These are phyloP conservation scores for Calonectria leucothoes DNA, from an alignment of 2,329 filamentous ascomycete species.

Conservation along the genomic window DNA sequence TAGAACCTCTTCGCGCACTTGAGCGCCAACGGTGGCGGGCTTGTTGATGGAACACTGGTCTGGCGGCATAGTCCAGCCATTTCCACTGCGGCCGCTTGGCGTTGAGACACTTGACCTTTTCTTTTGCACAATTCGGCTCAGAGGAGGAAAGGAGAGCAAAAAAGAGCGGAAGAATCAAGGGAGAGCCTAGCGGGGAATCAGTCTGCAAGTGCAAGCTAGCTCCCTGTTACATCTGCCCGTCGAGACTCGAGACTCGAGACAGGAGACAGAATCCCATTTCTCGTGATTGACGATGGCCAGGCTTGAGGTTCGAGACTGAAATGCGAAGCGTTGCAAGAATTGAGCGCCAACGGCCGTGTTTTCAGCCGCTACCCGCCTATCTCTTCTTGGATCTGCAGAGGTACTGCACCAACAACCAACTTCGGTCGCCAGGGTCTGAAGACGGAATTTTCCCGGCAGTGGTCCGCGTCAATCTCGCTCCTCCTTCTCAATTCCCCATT, in stretches of 20 bases:
- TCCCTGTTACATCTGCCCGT: constrained; percentile 14
- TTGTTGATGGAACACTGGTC: constrained; percentile 34
- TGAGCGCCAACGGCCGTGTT: constrained; percentile 7
- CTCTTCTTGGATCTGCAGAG: constrained; percentile 9
- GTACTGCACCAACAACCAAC: constrained; percentile 12
- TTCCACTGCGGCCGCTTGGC: constrained; percentile 25
- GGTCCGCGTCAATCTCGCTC: constrained; percentile 2
- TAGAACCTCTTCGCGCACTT: constrained; percentile 43
- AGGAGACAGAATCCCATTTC: background rate
- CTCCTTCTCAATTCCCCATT: background rate
- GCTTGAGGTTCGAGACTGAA: constrained; percentile 1
- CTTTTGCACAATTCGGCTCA: constrained; percentile 25
- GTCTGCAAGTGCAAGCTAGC: constrained; percentile 43
- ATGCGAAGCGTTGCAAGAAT: constrained; percentile 7
- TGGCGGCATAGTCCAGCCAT: constrained; percentile 38
- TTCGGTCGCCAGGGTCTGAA: background rate
- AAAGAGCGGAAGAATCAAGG: background rate
- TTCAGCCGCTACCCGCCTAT: constrained; percentile 13
- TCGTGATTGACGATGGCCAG: constrained; percentile 6
- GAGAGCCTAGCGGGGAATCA: constrained; percentile 20
- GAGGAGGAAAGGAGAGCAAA: constrained; percentile 11
- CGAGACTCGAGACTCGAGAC: constrained; percentile 9
- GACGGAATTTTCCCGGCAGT: constrained; percentile 18
- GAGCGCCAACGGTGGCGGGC: constrained; percentile 6
- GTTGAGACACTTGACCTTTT: constrained; percentile 32